Base-by-base conservation (phyloP, 2,329 filamentous ascomycete genomes). In the Fusarium chaquense region DNA sequence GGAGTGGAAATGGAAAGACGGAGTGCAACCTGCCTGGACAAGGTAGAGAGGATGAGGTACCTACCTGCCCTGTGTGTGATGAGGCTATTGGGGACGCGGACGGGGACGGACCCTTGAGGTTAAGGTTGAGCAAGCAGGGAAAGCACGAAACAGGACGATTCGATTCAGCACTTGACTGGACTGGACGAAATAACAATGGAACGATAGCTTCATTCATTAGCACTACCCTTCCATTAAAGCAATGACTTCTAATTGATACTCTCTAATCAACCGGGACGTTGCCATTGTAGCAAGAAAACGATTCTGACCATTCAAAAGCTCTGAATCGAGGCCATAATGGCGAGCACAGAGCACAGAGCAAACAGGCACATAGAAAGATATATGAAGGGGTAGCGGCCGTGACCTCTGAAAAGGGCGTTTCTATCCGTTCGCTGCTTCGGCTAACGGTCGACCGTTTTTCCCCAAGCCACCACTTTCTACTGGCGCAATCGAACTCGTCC, bases 371-470 rank as follows among this genome's bases (percentile, higher is more conserved):
- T 12, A 40, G 26, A 59, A 24, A 38, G 35, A 56, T 43, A 69
- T 62, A 67, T 70, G 68, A 70, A 70, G 67, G 64, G 68, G 64
- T 52, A 68, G 50, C 64, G 53, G 54, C 47, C 56, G 50, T 50
- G 35, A 60, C 47, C 46, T 51, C 62, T 68, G 58, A 53, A 68
- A 58, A 51, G 49, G 62, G 58, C 12, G 44, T 47, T 53, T 70
- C 53, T 51, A 41, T 40, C 63, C 58, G 67, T 64, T 54, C 52
- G 22, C 28, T 52, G 36, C 36, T 28, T 52, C 28, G 36, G 32
- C 16, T 54, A 30, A 36, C 49, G 26, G 53, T 49, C 33, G 52
- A 62, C 68, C 54, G 46, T 62, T 67, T 61, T 56, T 40, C 52
- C 67, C 63, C 51, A 47, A 59, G 53, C 54, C 58, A 60, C 60